Base-by-base conservation (phyloP, 2,329 filamentous ascomycete species). In the Fusarium sp. region DNA sequence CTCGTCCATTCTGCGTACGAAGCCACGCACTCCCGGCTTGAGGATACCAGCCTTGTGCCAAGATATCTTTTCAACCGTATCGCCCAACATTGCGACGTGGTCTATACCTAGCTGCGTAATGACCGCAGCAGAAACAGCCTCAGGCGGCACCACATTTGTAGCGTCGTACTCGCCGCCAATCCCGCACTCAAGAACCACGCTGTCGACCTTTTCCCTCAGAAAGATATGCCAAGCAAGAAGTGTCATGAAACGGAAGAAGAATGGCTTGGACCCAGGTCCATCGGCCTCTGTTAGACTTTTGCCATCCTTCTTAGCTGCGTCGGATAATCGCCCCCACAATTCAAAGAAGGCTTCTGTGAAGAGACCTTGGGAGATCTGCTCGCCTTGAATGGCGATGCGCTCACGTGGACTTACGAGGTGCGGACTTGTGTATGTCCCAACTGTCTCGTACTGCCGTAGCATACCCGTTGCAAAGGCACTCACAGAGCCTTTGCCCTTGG, bases 11-110 rank as follows among this genome's bases (percentile, higher is more conserved):
- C 56, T 71, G 33, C 76, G 73, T 9, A 80, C 75, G 10, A 82
- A 82, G 0, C 75, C 80, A 39, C 62, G 72, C 0, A 79, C 85
- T 0, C 86, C 87, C 1, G 78, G 51, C 77, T 96, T 97, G 76
- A 96, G 90, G 44, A 97, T 92, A 1, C 94, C 94, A 8, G 90
- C 90, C 78, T 97, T 97, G 77, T 97, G 92, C 94, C 94, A 97
- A 4, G 94, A 79, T 68, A 97, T 97, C 74, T 93, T 83, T 57
- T 92, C 89, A 50, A 95, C 86, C 0, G 93, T 94, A 37, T 86
- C 84, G 13, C 94, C 94, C 35, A 97, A 83, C 84, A 97, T 89
- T 6, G 86, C 88, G 1, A 91, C 89, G 78, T 97, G 94, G 73
- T 97, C 94, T 62, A 97, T 91, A 5, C 93, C 94, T 43, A 97